phyloP scores from a whole-genome alignment of 179 eudicot genomes.

The Carnegiea gigantea region DNA sequence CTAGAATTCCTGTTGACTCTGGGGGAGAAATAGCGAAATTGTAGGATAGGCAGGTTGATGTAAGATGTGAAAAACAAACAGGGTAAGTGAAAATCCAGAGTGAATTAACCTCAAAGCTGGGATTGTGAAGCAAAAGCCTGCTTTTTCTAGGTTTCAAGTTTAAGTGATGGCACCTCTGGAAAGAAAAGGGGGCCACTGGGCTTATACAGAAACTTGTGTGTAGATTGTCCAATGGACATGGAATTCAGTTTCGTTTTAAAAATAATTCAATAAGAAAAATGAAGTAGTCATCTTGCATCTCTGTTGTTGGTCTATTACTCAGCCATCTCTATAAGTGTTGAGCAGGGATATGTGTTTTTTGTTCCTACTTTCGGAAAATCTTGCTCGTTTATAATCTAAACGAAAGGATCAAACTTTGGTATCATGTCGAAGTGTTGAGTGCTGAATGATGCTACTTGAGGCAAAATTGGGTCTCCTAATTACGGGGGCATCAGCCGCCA shows the following conservation, averaged over 20 bases:
- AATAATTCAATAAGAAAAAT: conserved; percentile 20
- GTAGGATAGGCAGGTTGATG: conserved; percentile 7
- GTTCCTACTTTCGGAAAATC: no score
- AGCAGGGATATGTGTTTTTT: no score
- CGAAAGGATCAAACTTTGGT: no score
- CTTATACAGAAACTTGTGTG: conserved; percentile 21
- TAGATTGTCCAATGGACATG: conserved; percentile 19
- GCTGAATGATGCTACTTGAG: no score
- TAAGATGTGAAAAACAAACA: neutral
- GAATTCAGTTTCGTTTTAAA: conserved; percentile 12
- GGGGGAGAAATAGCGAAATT: neutral
- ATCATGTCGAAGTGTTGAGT: no score
- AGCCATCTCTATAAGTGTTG: no score
- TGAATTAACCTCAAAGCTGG: conserved; percentile 3
- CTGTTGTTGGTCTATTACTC: neutral
- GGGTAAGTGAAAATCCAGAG: neutral
- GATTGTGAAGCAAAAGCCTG: conserved; percentile 5
- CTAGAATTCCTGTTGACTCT: conserved; percentile 10
- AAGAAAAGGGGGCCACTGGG: conserved; percentile 13
- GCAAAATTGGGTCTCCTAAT: no score
- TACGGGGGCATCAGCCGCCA: no score
- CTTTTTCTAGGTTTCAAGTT: conserved; percentile 21
- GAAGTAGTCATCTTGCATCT: neutral
- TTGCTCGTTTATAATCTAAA: no score
- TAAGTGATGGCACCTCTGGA: conserved; percentile 11